These are phyloP conservation scores for Phialophora chinensis DNA, from an alignment of 2,329 filamentous ascomycete species.

Conservation along the genomic window DNA sequence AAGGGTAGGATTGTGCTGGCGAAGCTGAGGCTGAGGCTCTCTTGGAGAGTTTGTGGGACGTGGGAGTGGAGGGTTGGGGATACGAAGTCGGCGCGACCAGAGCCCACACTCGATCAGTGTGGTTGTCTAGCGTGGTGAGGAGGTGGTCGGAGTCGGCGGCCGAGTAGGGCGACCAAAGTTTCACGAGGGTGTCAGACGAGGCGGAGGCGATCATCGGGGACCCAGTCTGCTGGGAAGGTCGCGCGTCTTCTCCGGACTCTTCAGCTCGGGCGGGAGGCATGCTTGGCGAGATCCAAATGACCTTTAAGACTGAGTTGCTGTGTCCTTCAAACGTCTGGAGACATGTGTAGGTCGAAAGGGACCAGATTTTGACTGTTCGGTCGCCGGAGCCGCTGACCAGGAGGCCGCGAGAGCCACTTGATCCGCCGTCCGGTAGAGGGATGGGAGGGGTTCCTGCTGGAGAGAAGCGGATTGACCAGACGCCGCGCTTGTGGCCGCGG, in stretches of 20 bases:
- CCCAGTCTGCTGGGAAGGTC: constrained; percentile 39
- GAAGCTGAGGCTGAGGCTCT: constrained; percentile 35
- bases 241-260: constrained; percentile 44
- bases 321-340: constrained; percentile 94
- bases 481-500: constrained; percentile 88
- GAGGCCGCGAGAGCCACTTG: constrained; percentile 76
- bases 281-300: constrained; percentile 75
- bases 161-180: constrained; percentile 85
- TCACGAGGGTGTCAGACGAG: constrained; percentile 91
- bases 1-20: constrained; percentile 47
- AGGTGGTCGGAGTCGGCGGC: constrained; percentile 67
- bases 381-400: constrained; percentile 91
- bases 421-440: constrained; percentile 72
- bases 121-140: constrained; percentile 91
- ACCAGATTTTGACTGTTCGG: constrained; percentile 97
- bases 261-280: constrained; percentile 39
- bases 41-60: constrained; percentile 41
- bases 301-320: constrained; percentile 92
- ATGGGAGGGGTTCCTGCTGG: constrained; percentile 76
- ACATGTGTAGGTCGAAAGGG: constrained; percentile 86
- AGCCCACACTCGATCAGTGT: constrained; percentile 94
- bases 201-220: constrained; percentile 71
- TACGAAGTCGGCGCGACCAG: constrained; percentile 65
- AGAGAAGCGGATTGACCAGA: constrained; percentile 93
- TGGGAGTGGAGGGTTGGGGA: constrained; percentile 43